Conservation (phyloP, 148 eudicot species). For the Chenopodium berlandieri region DNA sequence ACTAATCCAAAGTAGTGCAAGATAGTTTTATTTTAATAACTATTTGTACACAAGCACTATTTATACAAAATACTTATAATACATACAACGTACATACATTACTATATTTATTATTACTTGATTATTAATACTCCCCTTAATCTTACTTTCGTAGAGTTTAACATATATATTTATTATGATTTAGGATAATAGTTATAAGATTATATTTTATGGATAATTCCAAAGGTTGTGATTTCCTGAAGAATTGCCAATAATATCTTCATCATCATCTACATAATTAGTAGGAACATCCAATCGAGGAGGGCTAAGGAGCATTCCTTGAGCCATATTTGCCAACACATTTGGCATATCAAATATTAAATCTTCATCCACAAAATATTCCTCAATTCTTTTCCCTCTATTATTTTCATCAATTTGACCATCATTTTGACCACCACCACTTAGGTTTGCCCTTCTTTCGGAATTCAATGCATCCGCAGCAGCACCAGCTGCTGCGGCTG, state of each 20-base stretch:
- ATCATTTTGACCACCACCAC: conserved; percentile 26
- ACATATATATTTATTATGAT: too few relatives aligned
- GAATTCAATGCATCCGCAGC: conserved; percentile 46
- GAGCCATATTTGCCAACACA: conserved; percentile 64
- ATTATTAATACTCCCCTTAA: too few relatives aligned
- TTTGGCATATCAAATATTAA: conserved; percentile 78
- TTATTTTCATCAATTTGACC: neutral
- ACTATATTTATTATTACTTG: too few relatives aligned
- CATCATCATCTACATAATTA: conserved; percentile 13
- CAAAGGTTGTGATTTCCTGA: conserved; percentile 40
- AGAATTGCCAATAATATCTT: conserved; percentile 3
- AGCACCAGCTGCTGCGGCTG: conserved; percentile 60
- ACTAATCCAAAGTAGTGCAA: neutral
- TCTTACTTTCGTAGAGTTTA: too few relatives aligned
- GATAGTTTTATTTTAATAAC: neutral
- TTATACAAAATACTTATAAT: neutral
- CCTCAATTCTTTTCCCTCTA: conserved; percentile 10
- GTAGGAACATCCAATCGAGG: conserved; percentile 37
- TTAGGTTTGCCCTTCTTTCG: conserved; percentile 23
- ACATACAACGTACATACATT: neutral
- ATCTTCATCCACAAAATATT: conserved; percentile 54
- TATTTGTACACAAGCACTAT: neutral
- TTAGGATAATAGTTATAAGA: neutral
- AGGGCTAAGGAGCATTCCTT: conserved; percentile 82
- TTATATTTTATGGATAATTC: conserved; percentile 35